Base-by-base conservation (phyloP, 768 basidiomycete genomes). In the Russula sp. region DNA sequence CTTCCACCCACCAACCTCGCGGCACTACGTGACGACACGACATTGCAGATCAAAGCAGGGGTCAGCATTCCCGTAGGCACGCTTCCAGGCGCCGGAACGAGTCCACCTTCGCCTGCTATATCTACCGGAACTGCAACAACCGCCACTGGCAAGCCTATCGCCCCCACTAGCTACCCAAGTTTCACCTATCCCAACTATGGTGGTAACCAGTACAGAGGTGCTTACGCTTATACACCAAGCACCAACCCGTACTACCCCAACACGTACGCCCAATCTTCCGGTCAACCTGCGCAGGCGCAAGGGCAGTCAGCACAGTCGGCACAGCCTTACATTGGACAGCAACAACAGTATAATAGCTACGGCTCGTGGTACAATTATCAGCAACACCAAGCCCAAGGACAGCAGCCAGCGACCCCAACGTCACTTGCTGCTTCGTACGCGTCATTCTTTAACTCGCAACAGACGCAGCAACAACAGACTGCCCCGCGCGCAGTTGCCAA, bases 1-100 rank as follows among this genome's bases (percentile, higher is more conserved):
- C 78, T 92, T 3, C 83, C 86, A 11, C 68, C 82, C 13, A 75
- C 78, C 50, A 77, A 79, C 29, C 61, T 80, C 10, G 78, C 80
- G 0, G 87, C 89, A 6, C 79, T 91, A 16, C 83, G 85, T 18
- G 90, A 91, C 70, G 84, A 92, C 69, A 79, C 82, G 4, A 93
- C 90, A 1, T 74, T 90, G 48, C 85, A 84, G 73, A 79, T 90
- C 62, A 80, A 79, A 64, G 72, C 74, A 2, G 69, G 71, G 18
- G 69, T 65, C 41, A 59, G 6, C 22, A 49, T 65, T 53, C 63
- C 59, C 5, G 52, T 51, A 7, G 47, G 42, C 36, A 35, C 65
- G 10, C 51, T 61, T n/a, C 39, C 60, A 16, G 47, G 54, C 38
- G 38, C 70, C 20, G 60, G 64, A 29, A 32, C 67, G 29, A 51